Evolutionary conservation across 2,329 filamentous ascomycete genomes (phyloP).

Genomic region (Sporothrix sp.): DNA sequence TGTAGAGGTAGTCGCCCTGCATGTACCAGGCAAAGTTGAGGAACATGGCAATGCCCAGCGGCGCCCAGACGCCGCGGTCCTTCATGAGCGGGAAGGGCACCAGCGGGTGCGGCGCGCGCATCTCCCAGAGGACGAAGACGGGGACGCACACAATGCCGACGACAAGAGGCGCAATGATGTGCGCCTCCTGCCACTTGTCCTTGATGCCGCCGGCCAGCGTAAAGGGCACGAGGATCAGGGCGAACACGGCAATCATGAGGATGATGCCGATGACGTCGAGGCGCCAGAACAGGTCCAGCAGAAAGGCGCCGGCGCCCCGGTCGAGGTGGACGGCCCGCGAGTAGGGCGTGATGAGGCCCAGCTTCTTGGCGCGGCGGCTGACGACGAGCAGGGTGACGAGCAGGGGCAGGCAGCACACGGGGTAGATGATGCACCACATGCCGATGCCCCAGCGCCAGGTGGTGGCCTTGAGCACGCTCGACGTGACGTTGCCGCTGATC

Average conservation of each 20-base stretch:
- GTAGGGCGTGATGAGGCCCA: slow-evolving; percentile 35
- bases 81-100: slow-evolving; percentile 51
- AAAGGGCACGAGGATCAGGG: slow-evolving; percentile 35
- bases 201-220: slow-evolving; percentile 36
- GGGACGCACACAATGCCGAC: slow-evolving; percentile 39
- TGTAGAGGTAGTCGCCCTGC: slow-evolving; percentile 56
- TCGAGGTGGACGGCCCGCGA: slow-evolving; percentile 18
- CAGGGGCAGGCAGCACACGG: slow-evolving; percentile 45
- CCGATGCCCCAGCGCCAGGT: slow-evolving; percentile 55
- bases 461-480: slow-evolving; percentile 37
- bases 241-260: slow-evolving; percentile 36
- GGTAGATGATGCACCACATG: slow-evolving; percentile 55
- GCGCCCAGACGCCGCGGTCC: slow-evolving; percentile 55
- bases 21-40: slow-evolving; percentile 52
- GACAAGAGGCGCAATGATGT: slow-evolving; percentile 36
- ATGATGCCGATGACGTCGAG: slow-evolving; percentile 37
- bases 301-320: slow-evolving; percentile 21
- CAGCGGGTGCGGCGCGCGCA: slow-evolving; percentile 41
- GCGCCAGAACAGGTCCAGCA: slow-evolving; percentile 36
- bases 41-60: slow-evolving; percentile 47
- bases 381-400: slow-evolving; percentile 33
- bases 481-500: slow-evolving; percentile 49
- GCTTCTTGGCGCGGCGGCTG: slow-evolving; percentile 40
- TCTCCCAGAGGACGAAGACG: slow-evolving; percentile 40
- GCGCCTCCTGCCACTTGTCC: slow-evolving; percentile 29